These are phyloP conservation scores for Leccinum pellstonianum DNA, from an alignment of 768 basidiomycete genomes.

Conservation along the genomic window DNA sequence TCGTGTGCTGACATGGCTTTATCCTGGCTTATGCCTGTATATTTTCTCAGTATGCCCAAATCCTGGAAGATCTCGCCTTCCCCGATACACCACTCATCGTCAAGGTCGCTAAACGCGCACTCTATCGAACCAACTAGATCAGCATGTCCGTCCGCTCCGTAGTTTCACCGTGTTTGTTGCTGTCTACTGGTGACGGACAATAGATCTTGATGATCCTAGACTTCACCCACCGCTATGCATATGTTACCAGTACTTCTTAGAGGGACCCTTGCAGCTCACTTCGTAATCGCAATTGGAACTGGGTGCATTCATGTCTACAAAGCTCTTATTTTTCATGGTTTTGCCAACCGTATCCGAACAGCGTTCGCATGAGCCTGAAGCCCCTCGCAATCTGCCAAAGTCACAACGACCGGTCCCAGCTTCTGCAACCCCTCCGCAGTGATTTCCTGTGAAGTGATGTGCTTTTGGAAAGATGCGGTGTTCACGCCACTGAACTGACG, in stretches of 20 bases:
- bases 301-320: neutral
- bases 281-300: conserved; percentile 1
- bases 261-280: conserved; percentile 6
- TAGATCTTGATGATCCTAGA: conserved; percentile 24
- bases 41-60: conserved; percentile 72
- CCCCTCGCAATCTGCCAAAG: conserved; percentile 92
- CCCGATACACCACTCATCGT: conserved; percentile 87
- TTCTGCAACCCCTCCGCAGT: conserved; percentile 69
- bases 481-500: conserved; percentile 98
- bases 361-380: conserved; percentile 95
- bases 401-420: conserved; percentile 86
- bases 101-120: conserved; percentile 92
- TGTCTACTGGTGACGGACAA: conserved; percentile 14
- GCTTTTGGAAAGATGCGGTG: conserved; percentile 96
- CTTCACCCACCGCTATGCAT: conserved; percentile 6
- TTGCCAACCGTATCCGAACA: conserved; percentile 74
- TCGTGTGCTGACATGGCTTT: conserved; percentile 6
- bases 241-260: conserved; percentile 15
- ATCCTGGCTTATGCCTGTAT: conserved; percentile 12
- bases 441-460: conserved; percentile 96
- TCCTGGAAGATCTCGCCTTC: conserved; percentile 90
- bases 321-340: conserved; percentile 4
- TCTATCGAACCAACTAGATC: conserved; percentile 91
- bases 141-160: conserved; percentile 26
- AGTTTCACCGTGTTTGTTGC: conserved; percentile 10